Evolutionary conservation across 1,284 basidiomycete species (phyloP).

Genomic region (Singerocomus inundabilis): DNA sequence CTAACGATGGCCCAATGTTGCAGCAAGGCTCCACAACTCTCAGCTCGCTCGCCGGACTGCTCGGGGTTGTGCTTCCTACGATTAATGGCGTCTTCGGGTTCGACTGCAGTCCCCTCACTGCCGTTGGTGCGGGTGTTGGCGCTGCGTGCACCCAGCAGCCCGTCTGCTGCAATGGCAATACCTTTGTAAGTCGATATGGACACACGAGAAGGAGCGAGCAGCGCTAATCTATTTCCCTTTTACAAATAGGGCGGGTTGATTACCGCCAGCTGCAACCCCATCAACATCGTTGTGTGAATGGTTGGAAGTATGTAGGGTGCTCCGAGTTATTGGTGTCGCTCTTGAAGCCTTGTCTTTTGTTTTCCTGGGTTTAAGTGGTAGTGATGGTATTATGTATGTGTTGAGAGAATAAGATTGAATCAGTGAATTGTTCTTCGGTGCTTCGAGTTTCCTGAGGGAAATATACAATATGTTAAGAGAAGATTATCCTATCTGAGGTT

Average conservation of each 20-base stretch:
- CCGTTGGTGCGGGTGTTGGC: not conserved
- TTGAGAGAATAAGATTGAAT: not conserved
- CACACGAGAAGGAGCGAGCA: not conserved
- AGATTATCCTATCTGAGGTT: not conserved
- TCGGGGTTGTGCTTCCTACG: not conserved
- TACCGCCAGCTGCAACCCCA: conserved; percentile 14
- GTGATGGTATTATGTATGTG: not conserved
- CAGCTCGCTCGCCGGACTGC: not conserved
- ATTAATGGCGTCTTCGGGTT: conserved; percentile 3
- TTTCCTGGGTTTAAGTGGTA: not conserved
- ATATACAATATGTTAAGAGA: too few species aligned
- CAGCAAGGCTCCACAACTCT: not conserved
- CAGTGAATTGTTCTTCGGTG: too few species aligned
- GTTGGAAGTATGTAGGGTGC: not conserved
- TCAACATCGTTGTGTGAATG: conserved; percentile 1
- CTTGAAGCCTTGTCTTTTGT: not conserved
- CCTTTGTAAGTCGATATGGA: conserved; percentile 3
- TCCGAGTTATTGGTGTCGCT: not conserved
- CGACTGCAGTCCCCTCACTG: not conserved
- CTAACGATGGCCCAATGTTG: not conserved
- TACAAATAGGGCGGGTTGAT: conserved; percentile 11
- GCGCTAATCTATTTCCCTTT: not conserved
- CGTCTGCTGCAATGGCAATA: conserved; percentile 16
- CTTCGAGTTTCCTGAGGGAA: too few species aligned
- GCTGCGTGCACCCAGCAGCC: conserved; percentile 7